Evolutionary conservation across 352 stramenopile genomes (phyloP).

Genomic region (Elongisporangium undulatum): DNA sequence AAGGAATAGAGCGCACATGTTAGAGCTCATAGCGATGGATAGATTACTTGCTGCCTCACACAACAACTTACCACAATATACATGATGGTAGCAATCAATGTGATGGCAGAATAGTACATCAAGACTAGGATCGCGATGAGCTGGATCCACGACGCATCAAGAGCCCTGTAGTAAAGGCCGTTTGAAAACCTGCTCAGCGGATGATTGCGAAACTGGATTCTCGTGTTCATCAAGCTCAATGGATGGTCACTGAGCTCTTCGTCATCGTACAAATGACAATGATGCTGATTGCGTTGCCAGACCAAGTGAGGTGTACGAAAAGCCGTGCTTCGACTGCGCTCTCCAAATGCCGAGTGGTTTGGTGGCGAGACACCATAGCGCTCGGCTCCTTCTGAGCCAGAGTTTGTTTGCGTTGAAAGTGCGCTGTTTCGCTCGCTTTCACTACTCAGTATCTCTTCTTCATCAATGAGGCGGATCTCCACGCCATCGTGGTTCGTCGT

Average conservation of each 20-base stretch:
- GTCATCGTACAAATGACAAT: conserved; percentile 7
- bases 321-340: conserved; percentile 12
- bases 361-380: not conserved
- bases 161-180: conserved; percentile 45
- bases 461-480: not conserved
- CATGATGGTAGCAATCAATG: conserved; percentile 33
- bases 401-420: conserved; percentile 19
- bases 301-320: conserved; percentile 13
- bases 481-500: too few relatives aligned
- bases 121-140: conserved; percentile 32
- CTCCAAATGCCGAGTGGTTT: conserved; percentile 19
- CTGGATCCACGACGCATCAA: conserved; percentile 35
- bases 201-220: conserved; percentile 39
- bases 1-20: not conserved
- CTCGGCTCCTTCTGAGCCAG: conserved; percentile 19
- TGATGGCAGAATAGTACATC: conserved; percentile 33
- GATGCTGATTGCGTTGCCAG: not conserved
- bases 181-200: conserved; percentile 33
- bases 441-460: conserved; percentile 2
- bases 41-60: conserved; percentile 1
- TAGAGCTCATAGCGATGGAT: conserved; percentile 8
- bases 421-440: conserved; percentile 10
- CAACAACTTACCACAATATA: conserved; percentile 29
- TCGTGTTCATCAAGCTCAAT: conserved; percentile 33
- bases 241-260: conserved; percentile 12